Conservation (phyloP, 768 basidiomycete species). For the Tulasnella sp. region DNA sequence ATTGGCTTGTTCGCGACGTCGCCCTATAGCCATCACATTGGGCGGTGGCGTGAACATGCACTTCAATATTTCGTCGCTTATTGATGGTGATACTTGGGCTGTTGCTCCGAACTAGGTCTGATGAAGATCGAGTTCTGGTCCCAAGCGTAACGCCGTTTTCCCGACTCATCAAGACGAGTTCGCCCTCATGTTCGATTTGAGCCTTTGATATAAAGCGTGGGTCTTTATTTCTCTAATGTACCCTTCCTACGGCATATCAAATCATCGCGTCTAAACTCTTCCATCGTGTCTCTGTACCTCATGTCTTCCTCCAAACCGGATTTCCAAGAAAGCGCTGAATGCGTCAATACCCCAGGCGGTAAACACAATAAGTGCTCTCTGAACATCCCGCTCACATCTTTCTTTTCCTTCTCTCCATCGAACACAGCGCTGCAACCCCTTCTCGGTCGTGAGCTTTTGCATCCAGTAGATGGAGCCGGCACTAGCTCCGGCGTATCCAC, state of each 20-base stretch:
- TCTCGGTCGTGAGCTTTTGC: not conserved
- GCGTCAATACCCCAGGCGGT: not conserved
- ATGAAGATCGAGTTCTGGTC: not conserved
- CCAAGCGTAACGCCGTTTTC: not conserved
- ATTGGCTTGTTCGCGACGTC: not conserved
- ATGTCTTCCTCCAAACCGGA: not conserved
- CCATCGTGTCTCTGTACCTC: not conserved
- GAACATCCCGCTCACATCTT: not conserved
- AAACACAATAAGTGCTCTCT: not conserved
- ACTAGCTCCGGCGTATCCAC: slow-evolving; percentile 31
- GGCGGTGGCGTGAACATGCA: not conserved
- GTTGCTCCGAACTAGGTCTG: not conserved
- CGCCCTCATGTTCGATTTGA: not conserved
- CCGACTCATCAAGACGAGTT: not conserved
- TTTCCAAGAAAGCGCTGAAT: not conserved
- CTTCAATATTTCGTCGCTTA: not conserved
- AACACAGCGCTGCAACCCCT: not conserved
- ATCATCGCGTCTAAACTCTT: not conserved
- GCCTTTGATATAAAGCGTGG: not conserved
- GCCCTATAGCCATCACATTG: not conserved
- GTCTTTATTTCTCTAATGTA: not conserved
- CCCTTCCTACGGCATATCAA: not conserved
- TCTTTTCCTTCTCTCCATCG: not conserved
- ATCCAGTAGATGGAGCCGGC: not conserved
- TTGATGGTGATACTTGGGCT: not conserved